A percentile compares a stretch with the other conserved stretches of the same genome.
These are phyloP conservation scores for Coleophoma cylindrospora DNA, from an alignment of 2,329 filamentous ascomycete genomes.

Conservation along the genomic window DNA sequence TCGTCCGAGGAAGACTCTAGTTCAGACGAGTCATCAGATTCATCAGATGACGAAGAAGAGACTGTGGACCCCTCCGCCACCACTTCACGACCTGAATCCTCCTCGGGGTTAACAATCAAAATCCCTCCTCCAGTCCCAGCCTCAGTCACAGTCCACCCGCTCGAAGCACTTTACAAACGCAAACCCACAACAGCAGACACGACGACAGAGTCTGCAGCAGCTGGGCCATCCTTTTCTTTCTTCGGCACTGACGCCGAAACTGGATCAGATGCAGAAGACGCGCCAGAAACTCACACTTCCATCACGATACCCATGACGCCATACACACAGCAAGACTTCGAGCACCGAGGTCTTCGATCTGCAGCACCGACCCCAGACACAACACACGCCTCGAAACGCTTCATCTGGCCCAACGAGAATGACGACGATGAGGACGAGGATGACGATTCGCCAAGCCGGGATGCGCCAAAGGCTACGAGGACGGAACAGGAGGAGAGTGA, in stretches of 20 bases:
- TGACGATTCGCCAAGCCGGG: constrained; percentile 9
- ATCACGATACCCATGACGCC: constrained; percentile 65
- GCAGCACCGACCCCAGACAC: constrained; percentile 95
- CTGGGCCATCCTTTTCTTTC: constrained; percentile 69
- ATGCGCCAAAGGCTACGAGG: constrained; percentile 21
- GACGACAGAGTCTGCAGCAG: constrained; percentile 26
- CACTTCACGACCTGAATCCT: constrained; percentile 29
- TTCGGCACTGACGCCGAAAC: constrained; percentile 55
- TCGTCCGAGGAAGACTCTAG: background rate
- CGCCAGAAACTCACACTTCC: constrained; percentile 31
- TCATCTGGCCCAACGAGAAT: constrained; percentile 46
- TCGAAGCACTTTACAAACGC: constrained; percentile 89
- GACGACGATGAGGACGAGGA: constrained; percentile 41
- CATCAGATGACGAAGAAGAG: background rate
- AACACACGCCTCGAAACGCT: constrained; percentile 64
- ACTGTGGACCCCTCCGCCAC: constrained; percentile 6
- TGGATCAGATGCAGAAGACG: constrained; percentile 36
- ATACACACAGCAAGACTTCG: constrained; percentile 73
- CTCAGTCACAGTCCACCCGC: constrained; percentile 63
- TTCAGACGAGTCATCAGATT: background rate
- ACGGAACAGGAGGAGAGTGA: constrained; percentile 33
- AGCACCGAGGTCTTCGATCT: constrained; percentile 71
- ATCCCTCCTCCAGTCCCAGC: constrained; percentile 35
- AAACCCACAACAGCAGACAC: constrained; percentile 37
- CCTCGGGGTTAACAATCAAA: constrained; percentile 49